phyloP scores from a whole-genome alignment of 169 alveolate species.

The Gregarina niphandrodes region DNA sequence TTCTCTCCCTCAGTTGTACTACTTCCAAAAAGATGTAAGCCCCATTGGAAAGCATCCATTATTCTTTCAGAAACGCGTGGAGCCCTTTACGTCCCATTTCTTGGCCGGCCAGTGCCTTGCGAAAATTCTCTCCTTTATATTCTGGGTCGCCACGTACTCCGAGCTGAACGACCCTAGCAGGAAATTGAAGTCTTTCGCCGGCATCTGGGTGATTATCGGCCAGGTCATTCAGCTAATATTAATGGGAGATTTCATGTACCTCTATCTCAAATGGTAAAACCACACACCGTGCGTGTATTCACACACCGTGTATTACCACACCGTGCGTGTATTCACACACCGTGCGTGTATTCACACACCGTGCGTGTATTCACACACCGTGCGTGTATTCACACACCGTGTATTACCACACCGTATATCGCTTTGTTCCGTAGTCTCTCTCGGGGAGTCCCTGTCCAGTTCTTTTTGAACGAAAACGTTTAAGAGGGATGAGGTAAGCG shows the following conservation, averaged over 20 bases:
- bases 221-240: slow-evolving; percentile 45
- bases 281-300: too few species aligned
- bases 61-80: slow-evolving; percentile 44
- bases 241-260: slow-evolving; percentile 61
- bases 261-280: slow-evolving; percentile 47
- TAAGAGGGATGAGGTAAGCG: too few species aligned
- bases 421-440: too few species aligned
- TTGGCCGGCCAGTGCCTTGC: slow-evolving; percentile 69
- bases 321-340: too few species aligned
- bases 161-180: slow-evolving; percentile 44
- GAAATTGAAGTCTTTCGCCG: slow-evolving; percentile 51
- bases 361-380: too few species aligned
- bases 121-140: slow-evolving; percentile 49
- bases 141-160: slow-evolving; percentile 61
- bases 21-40: slow-evolving; percentile 56
- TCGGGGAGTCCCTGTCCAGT: slow-evolving; percentile 51
- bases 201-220: slow-evolving; percentile 45
- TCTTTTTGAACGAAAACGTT: slow-evolving; percentile 45
- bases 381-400: too few species aligned
- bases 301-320: too few species aligned
- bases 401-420: background rate
- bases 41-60: slow-evolving; percentile 4
- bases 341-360: too few species aligned
- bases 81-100: slow-evolving; percentile 65
- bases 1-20: slow-evolving; percentile 60